These are phyloP conservation scores for Rhizomucor miehei DNA, from an alignment of 371 early-diverging fungal genomes.

Conservation along the genomic window DNA sequence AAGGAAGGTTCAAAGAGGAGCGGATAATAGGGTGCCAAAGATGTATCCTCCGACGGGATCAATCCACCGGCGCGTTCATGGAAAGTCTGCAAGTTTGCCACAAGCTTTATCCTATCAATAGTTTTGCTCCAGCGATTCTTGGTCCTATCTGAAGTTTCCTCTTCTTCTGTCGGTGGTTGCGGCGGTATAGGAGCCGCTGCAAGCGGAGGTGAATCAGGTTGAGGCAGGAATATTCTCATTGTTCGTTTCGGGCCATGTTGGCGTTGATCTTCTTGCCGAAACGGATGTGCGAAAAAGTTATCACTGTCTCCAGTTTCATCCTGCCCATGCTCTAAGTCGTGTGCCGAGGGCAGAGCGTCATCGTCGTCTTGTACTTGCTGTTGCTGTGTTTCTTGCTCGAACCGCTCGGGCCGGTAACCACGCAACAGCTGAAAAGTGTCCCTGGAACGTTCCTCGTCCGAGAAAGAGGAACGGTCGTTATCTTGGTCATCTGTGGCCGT, in stretches of 20 bases:
- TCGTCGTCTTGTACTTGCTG: constrained; percentile 15
- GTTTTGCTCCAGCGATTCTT: constrained; percentile 41
- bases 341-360: constrained; percentile 27
- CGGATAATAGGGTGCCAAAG: constrained; percentile 40
- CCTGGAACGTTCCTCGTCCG: constrained; percentile 16
- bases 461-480: constrained; percentile 4
- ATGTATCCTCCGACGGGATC: constrained; percentile 4
- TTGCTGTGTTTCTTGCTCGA: constrained; percentile 1
- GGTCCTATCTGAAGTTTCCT: constrained; percentile 2
- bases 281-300: constrained; percentile 36
- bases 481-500: constrained; percentile 1
- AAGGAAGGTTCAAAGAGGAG: constrained; percentile 44
- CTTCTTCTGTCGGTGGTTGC: constrained; percentile 4
- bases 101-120: constrained; percentile 31
- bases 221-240: constrained; percentile 1
- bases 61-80: constrained; percentile 4
- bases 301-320: constrained; percentile 7
- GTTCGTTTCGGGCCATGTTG: constrained; percentile 6
- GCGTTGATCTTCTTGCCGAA: constrained; percentile 5
- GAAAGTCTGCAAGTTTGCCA: constrained; percentile 20
- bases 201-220: not conserved
- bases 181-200: constrained; percentile 2
- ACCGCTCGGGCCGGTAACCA: constrained; percentile 5
- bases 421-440: constrained; percentile 32
- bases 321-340: constrained; percentile 20